phyloP scores from a whole-genome alignment of 352 stramenopile genomes.

The Pythium volutum region DNA sequence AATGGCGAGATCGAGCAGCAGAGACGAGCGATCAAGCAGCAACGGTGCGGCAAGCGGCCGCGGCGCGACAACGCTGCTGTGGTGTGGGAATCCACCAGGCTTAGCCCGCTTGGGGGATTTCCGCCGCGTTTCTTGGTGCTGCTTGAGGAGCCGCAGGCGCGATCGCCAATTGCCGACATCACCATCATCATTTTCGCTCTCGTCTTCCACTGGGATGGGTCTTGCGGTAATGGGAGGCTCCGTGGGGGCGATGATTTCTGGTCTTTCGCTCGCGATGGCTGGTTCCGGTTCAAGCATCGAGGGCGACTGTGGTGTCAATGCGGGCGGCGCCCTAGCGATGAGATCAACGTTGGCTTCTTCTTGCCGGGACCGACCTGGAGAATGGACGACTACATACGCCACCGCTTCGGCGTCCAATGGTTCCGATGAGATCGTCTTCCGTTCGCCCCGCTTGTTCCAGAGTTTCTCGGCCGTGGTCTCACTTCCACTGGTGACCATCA shows the following conservation, averaged over 20 bases:
- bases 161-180: slow-evolving; percentile 14
- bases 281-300: neutral
- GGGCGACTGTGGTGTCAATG: neutral
- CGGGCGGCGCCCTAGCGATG: neutral
- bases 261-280: neutral
- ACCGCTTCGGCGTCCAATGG: neutral
- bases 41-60: neutral
- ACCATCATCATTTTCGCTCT: slow-evolving; percentile 6
- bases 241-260: neutral
- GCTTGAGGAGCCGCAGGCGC: slow-evolving; percentile 19
- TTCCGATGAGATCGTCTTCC: neutral
- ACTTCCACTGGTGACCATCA: neutral
- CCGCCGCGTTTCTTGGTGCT: neutral
- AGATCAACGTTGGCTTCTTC: neutral
- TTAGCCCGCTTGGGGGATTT: slow-evolving; percentile 2
- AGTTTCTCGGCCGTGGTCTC: neutral
- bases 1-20: neutral
- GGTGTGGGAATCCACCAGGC: neutral
- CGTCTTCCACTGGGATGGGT: neutral
- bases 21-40: slow-evolving; percentile 8
- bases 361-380: neutral
- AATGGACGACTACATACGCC: no score
- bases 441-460: slow-evolving; percentile 1
- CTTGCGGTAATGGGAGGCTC: neutral
- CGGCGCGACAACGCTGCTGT: slow-evolving; percentile 4